Evolutionary conservation across 106 monocot genomes (phyloP).

Genomic region (Dactylorhiza incarnata): DNA sequence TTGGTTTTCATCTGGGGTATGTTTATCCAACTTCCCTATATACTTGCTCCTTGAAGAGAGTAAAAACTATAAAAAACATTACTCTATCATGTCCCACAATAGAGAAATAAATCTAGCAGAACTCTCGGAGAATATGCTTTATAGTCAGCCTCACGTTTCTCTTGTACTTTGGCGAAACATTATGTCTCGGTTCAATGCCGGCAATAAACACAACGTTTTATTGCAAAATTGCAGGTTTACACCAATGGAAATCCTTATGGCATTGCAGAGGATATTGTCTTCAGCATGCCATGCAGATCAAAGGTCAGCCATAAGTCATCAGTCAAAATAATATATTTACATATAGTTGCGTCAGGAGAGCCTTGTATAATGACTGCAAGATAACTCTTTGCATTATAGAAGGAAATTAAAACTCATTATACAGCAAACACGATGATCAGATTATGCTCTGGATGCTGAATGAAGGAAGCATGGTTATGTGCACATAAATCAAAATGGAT

Average conservation of each 20-base stretch:
- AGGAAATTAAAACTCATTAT: no score
- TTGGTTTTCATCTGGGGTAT: constrained; percentile 98
- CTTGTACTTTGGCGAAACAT: background rate
- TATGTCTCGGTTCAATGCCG: background rate
- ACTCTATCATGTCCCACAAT: background rate
- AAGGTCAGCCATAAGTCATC: constrained; percentile 19
- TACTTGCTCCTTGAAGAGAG: background rate
- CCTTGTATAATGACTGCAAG: no score
- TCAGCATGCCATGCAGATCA: constrained; percentile 97
- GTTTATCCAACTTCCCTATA: constrained; percentile 1
- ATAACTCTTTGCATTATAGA: no score
- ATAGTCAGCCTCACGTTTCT: background rate
- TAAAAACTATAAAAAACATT: background rate
- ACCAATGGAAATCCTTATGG: constrained; percentile 94
- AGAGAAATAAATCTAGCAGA: background rate
- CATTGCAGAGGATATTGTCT: constrained; percentile 89
- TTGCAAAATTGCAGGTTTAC: constrained; percentile 49
- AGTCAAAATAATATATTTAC: no score
- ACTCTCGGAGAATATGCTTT: no score
- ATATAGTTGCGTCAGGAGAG: no score
- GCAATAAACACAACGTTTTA: background rate
- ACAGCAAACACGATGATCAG: no score
- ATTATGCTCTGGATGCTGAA: no score
- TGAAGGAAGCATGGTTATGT: no score
- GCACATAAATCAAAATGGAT: no score